Evolutionary conservation across 1,284 basidiomycete species (phyloP).

Genomic region (Ustilago shanxiensis): DNA sequence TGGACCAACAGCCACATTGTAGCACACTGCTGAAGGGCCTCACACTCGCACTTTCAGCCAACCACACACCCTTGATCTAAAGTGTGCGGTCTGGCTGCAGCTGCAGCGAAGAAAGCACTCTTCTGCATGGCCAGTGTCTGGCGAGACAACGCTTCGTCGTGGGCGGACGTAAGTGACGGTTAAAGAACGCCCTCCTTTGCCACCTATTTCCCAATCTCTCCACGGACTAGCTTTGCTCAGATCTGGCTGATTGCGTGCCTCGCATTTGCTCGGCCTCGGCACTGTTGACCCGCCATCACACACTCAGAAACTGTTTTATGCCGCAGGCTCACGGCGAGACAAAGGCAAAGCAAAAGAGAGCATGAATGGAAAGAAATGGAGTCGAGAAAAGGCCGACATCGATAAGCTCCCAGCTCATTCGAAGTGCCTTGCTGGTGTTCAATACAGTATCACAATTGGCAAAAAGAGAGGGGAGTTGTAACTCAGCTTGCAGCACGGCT

Average conservation of each 20-base stretch:
- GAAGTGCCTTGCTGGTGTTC: neutral
- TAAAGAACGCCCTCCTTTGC: constrained; percentile 4
- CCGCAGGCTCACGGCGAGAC: neutral
- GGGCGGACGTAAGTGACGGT: neutral
- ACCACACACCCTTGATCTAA: constrained; percentile 6
- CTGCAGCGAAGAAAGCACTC: constrained; percentile 5
- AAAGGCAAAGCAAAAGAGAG: neutral
- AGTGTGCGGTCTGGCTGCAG: constrained; percentile 19
- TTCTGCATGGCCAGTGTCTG: neutral
- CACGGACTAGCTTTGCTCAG: neutral
- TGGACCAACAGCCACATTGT: neutral
- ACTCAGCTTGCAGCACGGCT: constrained; percentile 11
- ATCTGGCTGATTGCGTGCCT: constrained; percentile 7
- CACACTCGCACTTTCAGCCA: neutral
- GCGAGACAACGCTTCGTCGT: neutral
- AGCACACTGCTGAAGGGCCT: constrained; percentile 2
- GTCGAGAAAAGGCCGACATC: constrained; percentile 8
- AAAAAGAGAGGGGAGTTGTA: constrained; percentile 8
- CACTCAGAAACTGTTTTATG: neutral
- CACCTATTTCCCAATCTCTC: neutral
- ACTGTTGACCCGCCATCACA: neutral
- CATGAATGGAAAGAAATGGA: neutral
- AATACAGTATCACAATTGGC: neutral
- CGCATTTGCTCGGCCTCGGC: constrained; percentile 6
- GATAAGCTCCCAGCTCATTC: constrained; percentile 13